These are phyloP conservation scores for Aspergillus phoenicis DNA, from an alignment of 2,329 filamentous ascomycete genomes.

Conservation along the genomic window DNA sequence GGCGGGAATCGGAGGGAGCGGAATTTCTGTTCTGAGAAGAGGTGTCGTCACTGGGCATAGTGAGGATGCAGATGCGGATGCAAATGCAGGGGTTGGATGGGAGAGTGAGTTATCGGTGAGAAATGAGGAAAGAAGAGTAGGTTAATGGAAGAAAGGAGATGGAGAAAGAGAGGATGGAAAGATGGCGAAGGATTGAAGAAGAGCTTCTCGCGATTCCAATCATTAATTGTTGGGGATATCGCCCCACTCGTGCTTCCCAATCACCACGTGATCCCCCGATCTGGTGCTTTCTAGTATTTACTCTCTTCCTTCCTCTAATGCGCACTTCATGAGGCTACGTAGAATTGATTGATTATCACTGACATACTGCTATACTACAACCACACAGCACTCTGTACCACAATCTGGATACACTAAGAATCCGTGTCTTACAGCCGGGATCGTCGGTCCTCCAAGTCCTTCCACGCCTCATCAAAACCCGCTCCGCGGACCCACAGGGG, in stretches of 20 bases:
- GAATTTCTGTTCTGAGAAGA: conserved; percentile 5
- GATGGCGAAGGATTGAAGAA: conserved; percentile 16
- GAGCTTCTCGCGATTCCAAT: no score
- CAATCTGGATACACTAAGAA: not conserved
- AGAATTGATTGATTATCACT: no score
- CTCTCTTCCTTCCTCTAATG: no score
- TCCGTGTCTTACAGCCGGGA: not conserved
- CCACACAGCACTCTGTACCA: no score
- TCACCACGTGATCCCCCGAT: conserved; percentile 34
- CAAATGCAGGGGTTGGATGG: not conserved
- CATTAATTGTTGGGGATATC: conserved; percentile 35
- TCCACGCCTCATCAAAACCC: conserved; percentile 49
- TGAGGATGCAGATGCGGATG: conserved; percentile 11
- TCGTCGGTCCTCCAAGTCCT: conserved; percentile 15
- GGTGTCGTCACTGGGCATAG: conserved; percentile 30
- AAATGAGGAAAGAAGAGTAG: conserved; percentile 1
- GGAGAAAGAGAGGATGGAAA: conserved; percentile 15
- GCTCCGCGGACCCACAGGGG: conserved; percentile 43
- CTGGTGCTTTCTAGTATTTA: not conserved
- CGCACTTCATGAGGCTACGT: no score
- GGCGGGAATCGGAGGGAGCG: conserved; percentile 28
- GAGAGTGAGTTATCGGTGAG: not conserved
- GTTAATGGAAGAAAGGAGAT: not conserved
- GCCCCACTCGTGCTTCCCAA: conserved; percentile 24
- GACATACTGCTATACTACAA: not conserved